Evolutionary conservation across 2,329 filamentous ascomycete genomes (phyloP).

Genomic region (Thelonectria olida): DNA sequence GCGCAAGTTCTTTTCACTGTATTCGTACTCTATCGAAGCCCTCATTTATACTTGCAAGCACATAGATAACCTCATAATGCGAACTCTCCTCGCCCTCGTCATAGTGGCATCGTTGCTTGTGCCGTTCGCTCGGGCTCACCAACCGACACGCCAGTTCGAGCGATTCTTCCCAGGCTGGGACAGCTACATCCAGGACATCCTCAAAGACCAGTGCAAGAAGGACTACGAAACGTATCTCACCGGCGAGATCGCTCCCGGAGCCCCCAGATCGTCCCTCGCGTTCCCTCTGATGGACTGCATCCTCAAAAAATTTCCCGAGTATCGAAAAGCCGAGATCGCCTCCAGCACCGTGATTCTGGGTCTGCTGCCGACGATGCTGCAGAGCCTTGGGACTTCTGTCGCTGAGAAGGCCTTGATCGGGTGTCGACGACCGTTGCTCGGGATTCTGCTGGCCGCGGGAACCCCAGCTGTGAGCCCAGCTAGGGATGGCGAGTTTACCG

Average conservation of each 20-base stretch:
- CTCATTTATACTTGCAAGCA: neutral
- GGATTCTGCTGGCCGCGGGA: conserved; percentile 26
- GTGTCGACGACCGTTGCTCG: conserved; percentile 29
- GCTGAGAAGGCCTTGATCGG: conserved; percentile 34
- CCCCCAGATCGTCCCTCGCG: neutral
- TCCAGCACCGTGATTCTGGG: conserved; percentile 35
- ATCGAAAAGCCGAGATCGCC: conserved; percentile 35
- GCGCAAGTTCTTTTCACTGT: neutral
- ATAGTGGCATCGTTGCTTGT: neutral
- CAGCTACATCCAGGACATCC: neutral
- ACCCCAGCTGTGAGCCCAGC: conserved; percentile 12
- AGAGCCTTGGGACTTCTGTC: conserved; percentile 27
- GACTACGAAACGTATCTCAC: conserved; percentile 3
- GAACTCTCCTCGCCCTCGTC: neutral
- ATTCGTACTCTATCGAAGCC: neutral
- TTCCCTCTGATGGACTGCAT: conserved; percentile 31
- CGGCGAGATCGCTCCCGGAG: neutral
- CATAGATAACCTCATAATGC: neutral
- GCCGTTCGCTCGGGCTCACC: neutral
- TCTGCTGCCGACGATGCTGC: conserved; percentile 27
- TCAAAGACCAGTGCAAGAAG: neutral
- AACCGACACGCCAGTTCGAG: conserved; percentile 4
- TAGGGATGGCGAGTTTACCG: neutral
- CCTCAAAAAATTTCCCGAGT: conserved; percentile 30
- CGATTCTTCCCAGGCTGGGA: conserved; percentile 34